Conservation (phyloP, 345 rosid genomes). For the Turnera subulata region DNA sequence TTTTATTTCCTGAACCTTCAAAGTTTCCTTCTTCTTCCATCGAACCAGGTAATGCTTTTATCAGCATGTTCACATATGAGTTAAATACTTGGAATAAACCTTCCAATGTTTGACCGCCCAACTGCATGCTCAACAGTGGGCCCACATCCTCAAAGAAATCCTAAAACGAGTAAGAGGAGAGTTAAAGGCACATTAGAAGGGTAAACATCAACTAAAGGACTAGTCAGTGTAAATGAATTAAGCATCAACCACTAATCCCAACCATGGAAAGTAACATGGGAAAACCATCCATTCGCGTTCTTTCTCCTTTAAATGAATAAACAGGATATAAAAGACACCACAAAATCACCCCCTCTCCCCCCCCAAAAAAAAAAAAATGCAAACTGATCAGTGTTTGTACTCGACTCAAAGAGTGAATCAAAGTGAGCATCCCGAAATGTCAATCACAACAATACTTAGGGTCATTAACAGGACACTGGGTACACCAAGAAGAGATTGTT, state of each 20-base stretch:
- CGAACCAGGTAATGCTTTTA: slow-evolving; percentile 94
- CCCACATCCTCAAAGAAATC: slow-evolving; percentile 99
- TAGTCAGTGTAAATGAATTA: slow-evolving; percentile 7
- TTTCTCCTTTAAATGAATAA: no score
- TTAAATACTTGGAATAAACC: slow-evolving; percentile 90
- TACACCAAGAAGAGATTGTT: slow-evolving; percentile 18
- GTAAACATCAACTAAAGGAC: no score
- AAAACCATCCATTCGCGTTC: neutral
- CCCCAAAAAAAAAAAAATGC: neutral
- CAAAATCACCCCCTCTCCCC: no score
- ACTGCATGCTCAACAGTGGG: slow-evolving; percentile 93
- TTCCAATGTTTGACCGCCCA: slow-evolving; percentile 92
- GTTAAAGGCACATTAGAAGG: no score
- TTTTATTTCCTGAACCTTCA: slow-evolving; percentile 71
- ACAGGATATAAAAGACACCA: no score
- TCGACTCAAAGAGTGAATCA: neutral
- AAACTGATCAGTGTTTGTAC: neutral
- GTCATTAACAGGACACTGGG: neutral
- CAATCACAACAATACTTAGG: neutral
- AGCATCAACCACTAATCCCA: neutral
- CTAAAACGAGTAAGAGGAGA: slow-evolving; percentile 35
- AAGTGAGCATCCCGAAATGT: slow-evolving; percentile 8
- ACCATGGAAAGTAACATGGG: slow-evolving; percentile 2
- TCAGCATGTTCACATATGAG: slow-evolving; percentile 77
- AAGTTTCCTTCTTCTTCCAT: slow-evolving; percentile 89